Evolutionary conservation across 306 rosid species (phyloP).

Genomic region (Pterocarpus santalinus): DNA sequence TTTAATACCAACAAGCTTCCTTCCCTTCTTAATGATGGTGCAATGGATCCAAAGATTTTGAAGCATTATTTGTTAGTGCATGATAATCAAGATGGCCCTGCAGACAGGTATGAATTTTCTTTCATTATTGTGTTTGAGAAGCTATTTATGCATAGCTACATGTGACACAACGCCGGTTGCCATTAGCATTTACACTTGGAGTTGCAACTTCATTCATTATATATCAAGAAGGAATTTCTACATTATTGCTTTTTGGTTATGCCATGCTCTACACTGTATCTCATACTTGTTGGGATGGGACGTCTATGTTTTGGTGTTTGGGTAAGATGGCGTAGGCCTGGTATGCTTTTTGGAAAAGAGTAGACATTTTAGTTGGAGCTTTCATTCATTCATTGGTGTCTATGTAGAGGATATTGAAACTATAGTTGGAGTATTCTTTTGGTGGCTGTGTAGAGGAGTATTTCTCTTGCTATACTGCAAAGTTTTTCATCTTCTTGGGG

Average conservation of each 20-base stretch:
- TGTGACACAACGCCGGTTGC: slow-evolving; percentile 9
- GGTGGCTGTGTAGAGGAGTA: background rate
- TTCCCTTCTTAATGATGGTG: slow-evolving; percentile 84
- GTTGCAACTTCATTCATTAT: slow-evolving; percentile 12
- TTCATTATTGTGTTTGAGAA: slow-evolving; percentile 36
- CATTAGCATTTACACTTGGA: slow-evolving; percentile 5
- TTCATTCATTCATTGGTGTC: slow-evolving; percentile 29
- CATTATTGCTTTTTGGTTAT: slow-evolving; percentile 7
- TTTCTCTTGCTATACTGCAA: background rate
- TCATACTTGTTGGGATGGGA: slow-evolving; percentile 30
- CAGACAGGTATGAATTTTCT: slow-evolving; percentile 71
- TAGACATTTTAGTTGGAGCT: slow-evolving; percentile 15
- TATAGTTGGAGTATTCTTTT: background rate
- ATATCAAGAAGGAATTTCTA: slow-evolving; percentile 16
- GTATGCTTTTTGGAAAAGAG: slow-evolving; percentile 8
- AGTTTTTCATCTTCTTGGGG: slow-evolving; percentile 1
- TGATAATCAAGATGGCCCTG: slow-evolving; percentile 85
- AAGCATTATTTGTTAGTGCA: slow-evolving; percentile 93
- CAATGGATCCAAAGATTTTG: slow-evolving; percentile 92
- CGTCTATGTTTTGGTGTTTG: slow-evolving; percentile 29
- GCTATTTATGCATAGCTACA: slow-evolving; percentile 21
- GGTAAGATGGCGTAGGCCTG: slow-evolving; percentile 28
- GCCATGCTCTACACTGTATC: slow-evolving; percentile 28
- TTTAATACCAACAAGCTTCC: slow-evolving; percentile 83
- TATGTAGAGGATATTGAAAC: background rate